Conservation (phyloP, 1,284 basidiomycete species). For the Ustilago sp. region DNA sequence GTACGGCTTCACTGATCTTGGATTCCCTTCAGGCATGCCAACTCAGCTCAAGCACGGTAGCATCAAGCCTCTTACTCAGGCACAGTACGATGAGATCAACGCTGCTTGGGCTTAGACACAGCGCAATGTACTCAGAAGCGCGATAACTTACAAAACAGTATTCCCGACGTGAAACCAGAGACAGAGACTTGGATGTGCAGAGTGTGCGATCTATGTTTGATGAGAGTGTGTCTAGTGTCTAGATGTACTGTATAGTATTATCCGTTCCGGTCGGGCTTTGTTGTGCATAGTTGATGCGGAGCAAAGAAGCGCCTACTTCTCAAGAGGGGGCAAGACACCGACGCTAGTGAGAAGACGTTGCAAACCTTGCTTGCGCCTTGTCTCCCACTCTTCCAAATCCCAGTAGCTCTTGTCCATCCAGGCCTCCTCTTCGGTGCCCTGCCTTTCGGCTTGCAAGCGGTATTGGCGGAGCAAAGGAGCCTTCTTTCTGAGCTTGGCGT, state of each 20-base stretch:
- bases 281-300: neutral
- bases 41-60: conserved; percentile 39
- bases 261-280: neutral
- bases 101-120: conserved; percentile 13
- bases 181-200: neutral
- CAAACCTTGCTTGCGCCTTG: conserved; percentile 26
- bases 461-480: conserved; percentile 30
- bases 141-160: neutral
- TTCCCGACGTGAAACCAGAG: neutral
- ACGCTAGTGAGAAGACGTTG: conserved; percentile 24
- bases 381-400: conserved; percentile 39
- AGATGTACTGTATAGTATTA: conserved; percentile 12
- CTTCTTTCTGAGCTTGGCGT: conserved; percentile 33
- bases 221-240: neutral
- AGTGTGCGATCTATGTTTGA: neutral
- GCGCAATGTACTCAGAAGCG: neutral
- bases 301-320: conserved; percentile 17
- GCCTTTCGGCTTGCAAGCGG: conserved; percentile 29
- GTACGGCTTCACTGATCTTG: conserved; percentile 34
- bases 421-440: conserved; percentile 33
- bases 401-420: conserved; percentile 45
- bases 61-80: conserved; percentile 44
- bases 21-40: conserved; percentile 39
- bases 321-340: conserved; percentile 33
- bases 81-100: conserved; percentile 42